These are phyloP conservation scores for Sporothrix sp. DNA, from an alignment of 2,329 filamentous ascomycete genomes.

Conservation along the genomic window DNA sequence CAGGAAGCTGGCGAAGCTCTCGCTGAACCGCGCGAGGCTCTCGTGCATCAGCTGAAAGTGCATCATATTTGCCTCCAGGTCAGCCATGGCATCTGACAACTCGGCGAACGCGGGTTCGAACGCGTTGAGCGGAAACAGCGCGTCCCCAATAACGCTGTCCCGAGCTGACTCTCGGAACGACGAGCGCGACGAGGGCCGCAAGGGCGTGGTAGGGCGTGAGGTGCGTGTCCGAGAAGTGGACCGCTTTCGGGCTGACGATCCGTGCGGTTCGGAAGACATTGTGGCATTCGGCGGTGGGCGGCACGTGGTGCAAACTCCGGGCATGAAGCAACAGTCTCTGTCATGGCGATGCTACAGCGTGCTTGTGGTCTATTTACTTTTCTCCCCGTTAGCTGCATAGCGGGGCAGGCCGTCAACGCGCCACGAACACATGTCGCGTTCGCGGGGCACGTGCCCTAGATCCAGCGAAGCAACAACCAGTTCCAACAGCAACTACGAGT, in stretches of 20 bases:
- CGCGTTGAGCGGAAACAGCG: constrained; percentile 61
- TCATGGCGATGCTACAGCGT: too few relatives aligned
- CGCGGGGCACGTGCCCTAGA: not conserved
- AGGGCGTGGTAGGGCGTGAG: constrained; percentile 80
- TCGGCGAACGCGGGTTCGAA: constrained; percentile 91
- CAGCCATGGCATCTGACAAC: constrained; percentile 85
- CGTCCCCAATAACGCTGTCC: constrained; percentile 42
- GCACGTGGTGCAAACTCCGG: too few relatives aligned
- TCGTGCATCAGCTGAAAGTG: constrained; percentile 96
- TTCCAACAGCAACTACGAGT: too few relatives aligned
- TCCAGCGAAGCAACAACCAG: not conserved
- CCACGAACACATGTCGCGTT: too few relatives aligned
- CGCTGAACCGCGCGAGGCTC: constrained; percentile 82
- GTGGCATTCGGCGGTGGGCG: not conserved
- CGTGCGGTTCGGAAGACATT: constrained; percentile 8
- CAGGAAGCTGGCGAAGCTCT: constrained; percentile 90
- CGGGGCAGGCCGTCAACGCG: too few relatives aligned
- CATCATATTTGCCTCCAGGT: constrained; percentile 95
- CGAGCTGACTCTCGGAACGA: constrained; percentile 72
- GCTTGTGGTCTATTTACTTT: too few relatives aligned
- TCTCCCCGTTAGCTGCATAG: too few relatives aligned
- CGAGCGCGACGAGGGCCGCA: constrained; percentile 80
- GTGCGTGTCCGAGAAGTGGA: constrained; percentile 53
- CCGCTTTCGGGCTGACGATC: constrained; percentile 24
- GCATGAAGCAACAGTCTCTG: not conserved